Evolutionary conservation across 1,284 basidiomycete species (phyloP).

Genomic region (Mycena citricolor): DNA sequence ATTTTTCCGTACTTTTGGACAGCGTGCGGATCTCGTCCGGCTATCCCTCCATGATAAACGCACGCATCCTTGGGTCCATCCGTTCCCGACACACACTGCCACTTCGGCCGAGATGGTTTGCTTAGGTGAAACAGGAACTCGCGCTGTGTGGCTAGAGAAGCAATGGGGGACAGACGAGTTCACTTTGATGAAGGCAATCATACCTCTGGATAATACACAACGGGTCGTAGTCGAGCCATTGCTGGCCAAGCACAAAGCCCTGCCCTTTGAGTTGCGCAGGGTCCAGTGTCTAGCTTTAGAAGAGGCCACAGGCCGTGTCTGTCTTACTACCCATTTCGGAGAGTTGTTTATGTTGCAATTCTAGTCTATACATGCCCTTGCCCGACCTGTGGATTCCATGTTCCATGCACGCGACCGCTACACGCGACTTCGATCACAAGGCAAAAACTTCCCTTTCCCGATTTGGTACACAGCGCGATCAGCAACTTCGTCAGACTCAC

Average conservation of each 20-base stretch:
- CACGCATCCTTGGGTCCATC: conserved; percentile 6
- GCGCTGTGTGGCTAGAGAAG: conserved; percentile 54
- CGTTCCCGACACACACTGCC: conserved; percentile 30
- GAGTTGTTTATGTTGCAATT: conserved; percentile 53
- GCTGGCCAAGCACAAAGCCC: conserved; percentile 39
- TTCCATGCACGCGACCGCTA: no score
- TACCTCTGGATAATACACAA: conserved; percentile 27
- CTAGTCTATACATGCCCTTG: conserved; percentile 28
- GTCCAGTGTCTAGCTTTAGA: conserved; percentile 50
- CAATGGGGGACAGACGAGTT: conserved; percentile 49
- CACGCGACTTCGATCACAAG: no score
- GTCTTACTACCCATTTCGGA: conserved; percentile 47
- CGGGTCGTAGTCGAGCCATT: conserved; percentile 33
- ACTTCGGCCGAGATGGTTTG: conserved; percentile 44
- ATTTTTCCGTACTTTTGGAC: conserved; percentile 11
- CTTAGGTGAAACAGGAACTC: conserved; percentile 44
- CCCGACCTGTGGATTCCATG: no score
- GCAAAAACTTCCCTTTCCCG: no score
- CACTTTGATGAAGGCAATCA: conserved; percentile 46
- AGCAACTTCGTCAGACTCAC: no score
- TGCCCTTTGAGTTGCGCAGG: conserved; percentile 47
- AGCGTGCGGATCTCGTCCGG: conserved; percentile 3
- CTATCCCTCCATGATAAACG: conserved; percentile 1
- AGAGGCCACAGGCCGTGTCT: conserved; percentile 49
- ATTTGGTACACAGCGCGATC: no score